Evolutionary conservation across 208 protist species (phyloP).

Genomic region (Leishmania major): DNA sequence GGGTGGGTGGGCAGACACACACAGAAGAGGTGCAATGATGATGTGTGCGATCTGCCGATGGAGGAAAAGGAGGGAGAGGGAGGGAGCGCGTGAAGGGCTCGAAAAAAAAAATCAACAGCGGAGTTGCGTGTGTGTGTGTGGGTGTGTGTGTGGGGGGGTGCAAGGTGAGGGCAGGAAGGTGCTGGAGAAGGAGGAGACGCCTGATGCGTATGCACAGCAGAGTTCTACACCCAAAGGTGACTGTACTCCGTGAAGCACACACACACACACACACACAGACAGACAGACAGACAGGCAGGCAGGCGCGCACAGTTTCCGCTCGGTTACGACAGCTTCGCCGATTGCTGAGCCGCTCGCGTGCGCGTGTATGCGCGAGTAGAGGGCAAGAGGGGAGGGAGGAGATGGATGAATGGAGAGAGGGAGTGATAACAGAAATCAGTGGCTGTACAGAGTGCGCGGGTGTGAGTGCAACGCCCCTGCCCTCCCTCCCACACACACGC

Average conservation of each 20-base stretch:
- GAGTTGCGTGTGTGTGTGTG: no score
- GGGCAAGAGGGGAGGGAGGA: conserved; percentile 12
- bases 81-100: conserved; percentile 4
- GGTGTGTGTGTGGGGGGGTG: no score
- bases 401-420: background rate
- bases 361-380: background rate
- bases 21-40: background rate
- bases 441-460: background rate
- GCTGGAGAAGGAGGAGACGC: no score
- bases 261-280: background rate
- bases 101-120: background rate
- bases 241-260: background rate
- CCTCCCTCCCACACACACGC: background rate
- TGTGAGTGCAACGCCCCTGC: background rate
- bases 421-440: background rate
- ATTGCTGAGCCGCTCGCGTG: background rate
- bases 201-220: background rate
- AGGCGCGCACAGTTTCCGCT: background rate
- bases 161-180: background rate
- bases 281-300: background rate
- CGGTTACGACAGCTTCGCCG: background rate
- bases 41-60: background rate
- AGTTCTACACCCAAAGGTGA: background rate
- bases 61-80: background rate
- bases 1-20: no score